A percentile compares a stretch with the other conserved stretches of the same genome.
Evolutionary conservation across 1,284 basidiomycete genomes (phyloP).

Genomic region (Anthracocystis walkeri): DNA sequence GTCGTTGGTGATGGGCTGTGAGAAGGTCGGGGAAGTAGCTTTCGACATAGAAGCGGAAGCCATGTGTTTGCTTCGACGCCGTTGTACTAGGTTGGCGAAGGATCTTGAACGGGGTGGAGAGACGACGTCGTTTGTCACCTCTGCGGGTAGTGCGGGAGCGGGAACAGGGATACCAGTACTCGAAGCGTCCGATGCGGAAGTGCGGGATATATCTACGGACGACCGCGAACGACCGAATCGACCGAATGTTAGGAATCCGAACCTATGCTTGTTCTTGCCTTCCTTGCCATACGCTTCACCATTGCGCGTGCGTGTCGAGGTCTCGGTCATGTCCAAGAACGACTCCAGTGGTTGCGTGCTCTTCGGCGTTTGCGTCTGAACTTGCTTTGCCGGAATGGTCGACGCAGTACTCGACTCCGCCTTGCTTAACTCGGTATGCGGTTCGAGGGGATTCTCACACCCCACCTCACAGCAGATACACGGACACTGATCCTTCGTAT

Average conservation of each 20-base stretch:
- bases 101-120: slow-evolving; percentile 13
- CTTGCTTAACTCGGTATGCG: neutral
- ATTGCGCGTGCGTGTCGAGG: neutral
- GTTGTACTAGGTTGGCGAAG: slow-evolving; percentile 17
- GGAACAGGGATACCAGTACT: neutral
- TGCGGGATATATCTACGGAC: neutral
- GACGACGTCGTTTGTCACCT: neutral
- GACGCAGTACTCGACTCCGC: neutral
- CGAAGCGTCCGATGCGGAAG: neutral
- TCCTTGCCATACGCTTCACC: neutral
- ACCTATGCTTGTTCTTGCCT: slow-evolving; percentile 3
- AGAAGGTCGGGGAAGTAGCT: neutral
- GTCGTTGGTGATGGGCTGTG: neutral
- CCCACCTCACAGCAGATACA: slow-evolving; percentile 43
- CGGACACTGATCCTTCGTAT: slow-evolving; percentile 17
- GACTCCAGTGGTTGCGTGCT: slow-evolving; percentile 1
- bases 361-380: neutral
- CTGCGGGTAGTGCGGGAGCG: slow-evolving; percentile 4
- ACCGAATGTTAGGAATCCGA: slow-evolving; percentile 14
- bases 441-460: slow-evolving; percentile 13
- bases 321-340: slow-evolving; percentile 25
- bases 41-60: neutral
- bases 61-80: slow-evolving; percentile 23
- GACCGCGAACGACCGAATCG: slow-evolving; percentile 13
- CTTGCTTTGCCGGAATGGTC: neutral